A percentile compares a stretch with the other conserved stretches of the same genome.
phyloP scores from a whole-genome alignment of 2,329 filamentous ascomycete genomes.

The Phoma sp. region DNA sequence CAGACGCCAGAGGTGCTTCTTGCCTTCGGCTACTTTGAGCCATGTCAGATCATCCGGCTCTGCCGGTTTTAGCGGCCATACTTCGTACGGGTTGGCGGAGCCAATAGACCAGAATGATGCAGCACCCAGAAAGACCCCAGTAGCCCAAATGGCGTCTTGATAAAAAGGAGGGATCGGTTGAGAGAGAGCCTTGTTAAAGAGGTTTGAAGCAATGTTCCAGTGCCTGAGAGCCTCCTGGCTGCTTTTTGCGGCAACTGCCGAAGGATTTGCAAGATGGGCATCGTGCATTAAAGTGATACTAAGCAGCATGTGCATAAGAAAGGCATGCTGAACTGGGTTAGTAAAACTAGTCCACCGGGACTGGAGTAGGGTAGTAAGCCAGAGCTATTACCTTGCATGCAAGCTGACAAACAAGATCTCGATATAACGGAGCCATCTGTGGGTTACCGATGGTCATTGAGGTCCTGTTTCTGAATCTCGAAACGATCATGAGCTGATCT shows the following conservation, averaged over 20 bases:
- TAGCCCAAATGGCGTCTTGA: conserved; percentile 57
- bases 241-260: conserved; percentile 15
- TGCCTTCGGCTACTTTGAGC: conserved; percentile 64
- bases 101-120: conserved; percentile 56
- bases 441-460: conserved; percentile 50
- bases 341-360: neutral
- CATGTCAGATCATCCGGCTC: conserved; percentile 61
- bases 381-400: conserved; percentile 46
- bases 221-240: conserved; percentile 52
- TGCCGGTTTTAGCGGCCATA: conserved; percentile 62
- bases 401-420: conserved; percentile 48
- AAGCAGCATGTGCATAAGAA: conserved; percentile 62
- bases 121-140: conserved; percentile 56
- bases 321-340: conserved; percentile 51
- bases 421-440: conserved; percentile 42
- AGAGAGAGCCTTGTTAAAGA: conserved; percentile 57
- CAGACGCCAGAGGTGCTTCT: conserved; percentile 61
- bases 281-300: conserved; percentile 63
- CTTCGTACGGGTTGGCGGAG: conserved; percentile 50
- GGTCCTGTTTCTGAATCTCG: conserved; percentile 54
- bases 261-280: conserved; percentile 47
- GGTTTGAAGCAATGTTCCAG: conserved; percentile 55
- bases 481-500: conserved; percentile 41
- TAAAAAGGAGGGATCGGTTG: conserved; percentile 45
- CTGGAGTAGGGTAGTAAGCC: no score